Evolutionary conservation across 2,329 filamentous ascomycete species (phyloP).

Genomic region (Phoma herbarum): DNA sequence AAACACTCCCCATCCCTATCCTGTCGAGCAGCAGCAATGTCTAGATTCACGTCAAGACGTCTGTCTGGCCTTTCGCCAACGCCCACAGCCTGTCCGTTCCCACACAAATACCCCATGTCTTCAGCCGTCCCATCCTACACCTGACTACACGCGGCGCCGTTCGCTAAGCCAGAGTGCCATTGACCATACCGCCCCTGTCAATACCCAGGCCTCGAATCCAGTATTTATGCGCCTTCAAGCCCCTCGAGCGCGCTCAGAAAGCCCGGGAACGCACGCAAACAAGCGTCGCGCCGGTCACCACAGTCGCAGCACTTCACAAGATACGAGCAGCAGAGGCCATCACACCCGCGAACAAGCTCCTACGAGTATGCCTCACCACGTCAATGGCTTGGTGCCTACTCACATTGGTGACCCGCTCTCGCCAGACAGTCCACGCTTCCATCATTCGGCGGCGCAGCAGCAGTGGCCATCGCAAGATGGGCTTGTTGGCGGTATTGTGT

Average conservation of each 20-base stretch:
- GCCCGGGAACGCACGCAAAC: constrained; percentile 3
- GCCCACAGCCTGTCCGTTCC: constrained; percentile 16
- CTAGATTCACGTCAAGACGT: constrained; percentile 1
- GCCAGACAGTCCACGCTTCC: background rate
- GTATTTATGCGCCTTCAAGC: constrained; percentile 37
- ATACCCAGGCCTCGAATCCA: constrained; percentile 23
- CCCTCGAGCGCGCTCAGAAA: constrained; percentile 20
- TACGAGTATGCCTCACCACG: constrained; percentile 14
- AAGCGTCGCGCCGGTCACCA: constrained; percentile 3
- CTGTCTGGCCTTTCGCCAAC: background rate
- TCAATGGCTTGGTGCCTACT: constrained; percentile 21
- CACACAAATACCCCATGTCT: constrained; percentile 17
- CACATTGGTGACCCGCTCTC: constrained; percentile 28
- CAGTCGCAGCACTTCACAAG: constrained; percentile 3
- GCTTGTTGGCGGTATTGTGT: background rate
- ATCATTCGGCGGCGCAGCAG: background rate
- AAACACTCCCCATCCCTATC: constrained; percentile 30
- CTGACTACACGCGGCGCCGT: constrained; percentile 33
- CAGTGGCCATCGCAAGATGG: background rate
- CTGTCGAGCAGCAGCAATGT: constrained; percentile 25
- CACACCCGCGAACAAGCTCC: constrained; percentile 4
- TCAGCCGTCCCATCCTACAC: constrained; percentile 12
- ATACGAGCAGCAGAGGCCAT: background rate
- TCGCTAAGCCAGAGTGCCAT: constrained; percentile 41
- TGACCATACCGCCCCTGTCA: constrained; percentile 20